Percentiles rank a stretch among this genome's conserved stretches.
Evolutionary conservation across 495 filamentous ascomycete species (phyloP).

Genomic region (Hypomontagnella submonticulosa): DNA sequence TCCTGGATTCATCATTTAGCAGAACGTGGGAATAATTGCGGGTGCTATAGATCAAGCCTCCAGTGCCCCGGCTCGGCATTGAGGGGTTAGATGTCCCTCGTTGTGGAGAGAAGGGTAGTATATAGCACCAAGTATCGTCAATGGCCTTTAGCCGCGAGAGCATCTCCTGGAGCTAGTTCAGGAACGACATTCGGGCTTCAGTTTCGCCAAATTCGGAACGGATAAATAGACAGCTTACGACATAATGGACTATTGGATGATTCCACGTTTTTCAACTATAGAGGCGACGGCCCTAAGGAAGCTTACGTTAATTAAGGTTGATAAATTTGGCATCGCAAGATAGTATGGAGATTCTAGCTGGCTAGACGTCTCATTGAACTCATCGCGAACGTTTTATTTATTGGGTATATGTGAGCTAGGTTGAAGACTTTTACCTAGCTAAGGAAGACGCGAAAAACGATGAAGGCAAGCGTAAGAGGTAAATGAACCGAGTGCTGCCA

Average conservation of each 20-base stretch:
- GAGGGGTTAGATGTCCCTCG: constrained; percentile 27
- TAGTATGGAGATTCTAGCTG: too few species aligned
- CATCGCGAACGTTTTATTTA: too few species aligned
- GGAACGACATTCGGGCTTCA: constrained; percentile 9
- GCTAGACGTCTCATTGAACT: too few species aligned
- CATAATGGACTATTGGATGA: neutral
- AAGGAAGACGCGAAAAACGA: too few species aligned
- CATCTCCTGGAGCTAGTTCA: constrained; percentile 19
- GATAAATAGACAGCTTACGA: constrained; percentile 30
- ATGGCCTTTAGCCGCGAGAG: constrained; percentile 36
- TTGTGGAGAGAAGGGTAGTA: constrained; percentile 19
- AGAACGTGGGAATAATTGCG: constrained; percentile 19
- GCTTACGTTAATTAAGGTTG: too few species aligned
- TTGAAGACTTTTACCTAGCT: too few species aligned
- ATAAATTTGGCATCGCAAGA: too few species aligned
- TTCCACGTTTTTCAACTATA: too few species aligned
- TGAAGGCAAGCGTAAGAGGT: too few species aligned
- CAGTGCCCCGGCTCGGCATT: constrained; percentile 42
- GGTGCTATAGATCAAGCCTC: constrained; percentile 12
- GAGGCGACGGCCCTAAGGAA: too few species aligned
- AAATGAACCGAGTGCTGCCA: too few species aligned
- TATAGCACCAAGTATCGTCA: constrained; percentile 9
- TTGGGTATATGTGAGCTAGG: too few species aligned
- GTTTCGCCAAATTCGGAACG: constrained; percentile 26
- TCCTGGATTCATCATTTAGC: constrained; percentile 4